A percentile compares a stretch with the other conserved stretches of the same genome.
Evolutionary conservation across 148 eudicot species (phyloP).

Genomic region (Agrostemma githago): DNA sequence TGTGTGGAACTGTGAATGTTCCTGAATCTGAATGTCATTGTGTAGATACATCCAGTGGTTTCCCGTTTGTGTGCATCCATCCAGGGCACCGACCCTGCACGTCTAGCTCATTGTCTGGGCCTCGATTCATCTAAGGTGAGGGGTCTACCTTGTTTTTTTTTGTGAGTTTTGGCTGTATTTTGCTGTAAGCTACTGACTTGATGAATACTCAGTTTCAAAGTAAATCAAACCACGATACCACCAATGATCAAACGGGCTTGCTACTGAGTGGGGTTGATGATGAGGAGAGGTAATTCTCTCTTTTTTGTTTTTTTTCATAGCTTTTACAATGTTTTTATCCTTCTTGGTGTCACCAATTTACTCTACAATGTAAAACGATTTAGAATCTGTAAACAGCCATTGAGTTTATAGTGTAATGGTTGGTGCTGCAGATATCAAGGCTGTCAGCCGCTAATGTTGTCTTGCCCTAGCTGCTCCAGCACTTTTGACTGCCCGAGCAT

Average conservation of each 20-base stretch:
- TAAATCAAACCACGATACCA: conserved; percentile 47
- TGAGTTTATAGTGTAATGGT: conserved; percentile 9
- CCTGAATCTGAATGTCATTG: conserved; percentile 11
- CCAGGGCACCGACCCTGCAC: conserved; percentile 96
- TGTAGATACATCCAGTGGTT: conserved; percentile 96
- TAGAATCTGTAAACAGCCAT: not conserved
- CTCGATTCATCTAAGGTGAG: conserved; percentile 89
- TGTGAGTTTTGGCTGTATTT: not conserved
- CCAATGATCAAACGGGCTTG: conserved; percentile 52
- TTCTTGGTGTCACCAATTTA: not conserved
- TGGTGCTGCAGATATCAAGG: conserved; percentile 68
- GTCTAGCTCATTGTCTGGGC: conserved; percentile 91
- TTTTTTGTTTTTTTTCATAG: not conserved
- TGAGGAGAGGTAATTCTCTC: conserved; percentile 65
- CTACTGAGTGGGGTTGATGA: conserved; percentile 56
- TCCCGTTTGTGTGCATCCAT: conserved; percentile 97
- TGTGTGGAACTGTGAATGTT: conserved; percentile 7
- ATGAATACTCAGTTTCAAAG: conserved; percentile 60
- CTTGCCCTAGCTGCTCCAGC: conserved; percentile 81
- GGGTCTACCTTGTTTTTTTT: not conserved
- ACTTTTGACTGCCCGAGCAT: conserved; percentile 70
- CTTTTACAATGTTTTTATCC: not conserved
- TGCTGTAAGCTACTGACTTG: conserved; percentile 24
- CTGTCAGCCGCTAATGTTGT: conserved; percentile 68
- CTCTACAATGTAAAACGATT: conserved; percentile 1